phyloP scores from a whole-genome alignment of 2,329 filamentous ascomycete genomes.

The Exophiala sp. region DNA sequence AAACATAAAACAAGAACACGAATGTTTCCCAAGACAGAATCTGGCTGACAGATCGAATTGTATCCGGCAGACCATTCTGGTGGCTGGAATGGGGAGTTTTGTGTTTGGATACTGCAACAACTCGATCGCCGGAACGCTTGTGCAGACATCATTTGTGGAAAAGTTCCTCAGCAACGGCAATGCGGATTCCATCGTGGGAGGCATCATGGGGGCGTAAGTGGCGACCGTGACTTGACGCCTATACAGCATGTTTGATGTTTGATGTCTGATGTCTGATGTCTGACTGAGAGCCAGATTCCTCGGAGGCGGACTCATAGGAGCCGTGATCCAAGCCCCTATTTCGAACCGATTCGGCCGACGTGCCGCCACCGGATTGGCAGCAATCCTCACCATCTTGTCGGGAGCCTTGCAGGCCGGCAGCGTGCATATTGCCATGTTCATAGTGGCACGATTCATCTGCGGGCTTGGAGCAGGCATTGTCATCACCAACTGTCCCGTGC shows the following conservation, averaged over 20 bases:
- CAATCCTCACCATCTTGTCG: constrained; percentile 18
- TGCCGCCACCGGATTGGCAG: constrained; percentile 20
- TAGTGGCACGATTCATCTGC: constrained; percentile 17
- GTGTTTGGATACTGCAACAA: constrained; percentile 32
- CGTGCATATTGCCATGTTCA: constrained; percentile 17
- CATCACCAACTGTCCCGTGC: constrained; percentile 8
- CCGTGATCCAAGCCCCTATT: constrained; percentile 27
- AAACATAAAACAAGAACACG: too few species aligned
- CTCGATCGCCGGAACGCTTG: constrained; percentile 31
- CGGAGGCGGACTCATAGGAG: constrained; percentile 27
- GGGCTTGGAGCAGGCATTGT: constrained; percentile 27
- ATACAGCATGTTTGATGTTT: too few species aligned
- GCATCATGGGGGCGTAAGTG: constrained; percentile 24
- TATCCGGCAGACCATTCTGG: constrained; percentile 11
- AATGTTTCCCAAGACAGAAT: too few species aligned
- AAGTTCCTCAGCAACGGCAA: constrained; percentile 28
- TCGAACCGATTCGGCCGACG: constrained; percentile 28
- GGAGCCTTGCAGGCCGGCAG: constrained; percentile 25
- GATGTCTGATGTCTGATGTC: too few species aligned
- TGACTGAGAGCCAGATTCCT: too few species aligned
- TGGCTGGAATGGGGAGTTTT: constrained; percentile 31
- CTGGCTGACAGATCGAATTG: too few species aligned
- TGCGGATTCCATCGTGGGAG: constrained; percentile 22
- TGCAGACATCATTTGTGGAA: constrained; percentile 30
- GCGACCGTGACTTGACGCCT: too few species aligned